Evolutionary conservation across 306 rosid species (phyloP), one percentile per base, ranked within the genome.

Genomic region (Styphnolobium japonicum): DNA sequence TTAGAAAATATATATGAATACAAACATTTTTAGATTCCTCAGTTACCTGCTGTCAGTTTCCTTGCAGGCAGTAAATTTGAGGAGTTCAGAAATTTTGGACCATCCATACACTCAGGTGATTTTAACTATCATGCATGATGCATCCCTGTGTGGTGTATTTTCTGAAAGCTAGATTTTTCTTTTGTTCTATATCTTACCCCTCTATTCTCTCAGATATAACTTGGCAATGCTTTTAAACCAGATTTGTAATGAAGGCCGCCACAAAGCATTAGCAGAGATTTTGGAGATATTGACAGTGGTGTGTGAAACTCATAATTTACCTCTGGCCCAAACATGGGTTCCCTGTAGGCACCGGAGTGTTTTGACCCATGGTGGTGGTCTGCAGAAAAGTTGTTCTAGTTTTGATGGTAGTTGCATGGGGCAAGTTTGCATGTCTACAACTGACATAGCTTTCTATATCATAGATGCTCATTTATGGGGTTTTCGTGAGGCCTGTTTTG

Each of bases 241-340:
- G 93, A 95, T 95, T 80, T 90, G 94, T 86, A 95, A 92, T 76
- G 97, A 92, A 90, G 97, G 97, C 43, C 94, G 98, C 74, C 96
- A 86, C 81, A 85, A 84, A 78, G 98, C 96, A 0, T 81, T 96
- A 71, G 89, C 96, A 16, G 96, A 96, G 83, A 96, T 96, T 77
- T 89, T 91, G 93, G 97, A 87, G 87, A 91, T 91, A 86, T 86
- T 93, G 89, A 89, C 97, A 37, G 90, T 85, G 82, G 97, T 89
- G n/a, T 91, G 98, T 60, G 99, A 95, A 90, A 89, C 94, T 75
- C 91, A 87, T 77, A 93, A 90, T 46, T 81, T 95, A 82, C 99
- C 98, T 23, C 84, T 95, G 80, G 98, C 98, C 55, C 99, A 95
- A 89, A 93, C 97, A 34, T 96, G 99, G 99, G 92, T 96, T 87